Evolutionary conservation across 1,284 basidiomycete genomes (phyloP).

Genomic region (Pseudozyma tsukubaensis): DNA sequence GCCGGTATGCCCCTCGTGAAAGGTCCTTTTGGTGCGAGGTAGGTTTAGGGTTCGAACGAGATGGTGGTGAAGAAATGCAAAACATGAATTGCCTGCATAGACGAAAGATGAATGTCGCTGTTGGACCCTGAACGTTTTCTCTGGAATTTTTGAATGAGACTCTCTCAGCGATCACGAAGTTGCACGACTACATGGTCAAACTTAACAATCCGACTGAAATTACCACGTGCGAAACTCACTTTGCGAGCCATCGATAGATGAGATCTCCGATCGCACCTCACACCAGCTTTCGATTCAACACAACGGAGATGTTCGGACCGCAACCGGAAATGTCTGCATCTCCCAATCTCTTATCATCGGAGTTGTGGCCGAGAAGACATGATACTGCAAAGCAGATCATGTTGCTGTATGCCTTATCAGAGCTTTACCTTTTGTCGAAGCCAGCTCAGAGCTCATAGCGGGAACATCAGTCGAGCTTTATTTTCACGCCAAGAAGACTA

Average conservation of each 20-base stretch:
- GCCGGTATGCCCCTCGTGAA: not conserved
- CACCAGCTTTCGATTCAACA: too few relatives aligned
- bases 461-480: too few relatives aligned
- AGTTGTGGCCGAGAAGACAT: too few relatives aligned
- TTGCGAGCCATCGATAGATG: not conserved
- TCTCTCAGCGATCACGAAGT: not conserved
- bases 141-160: constrained; percentile 1
- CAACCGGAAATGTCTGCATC: constrained; percentile 8
- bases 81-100: not conserved
- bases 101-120: not conserved
- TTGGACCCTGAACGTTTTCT: constrained; percentile 17
- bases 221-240: too few relatives aligned
- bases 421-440: too few relatives aligned
- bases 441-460: too few relatives aligned
- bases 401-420: too few relatives aligned
- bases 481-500: too few relatives aligned
- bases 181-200: too few relatives aligned
- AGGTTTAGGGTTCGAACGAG: not conserved
- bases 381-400: not conserved
- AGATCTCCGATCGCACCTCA: constrained; percentile 18
- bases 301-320: constrained; percentile 26
- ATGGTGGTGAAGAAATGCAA: not conserved
- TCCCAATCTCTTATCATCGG: constrained; percentile 5
- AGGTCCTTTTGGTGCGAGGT: too few relatives aligned
- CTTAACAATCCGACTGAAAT: too few relatives aligned